phyloP scores from a whole-genome alignment of 1,284 basidiomycete species.

The Erythrobasidium hasegawianum region DNA sequence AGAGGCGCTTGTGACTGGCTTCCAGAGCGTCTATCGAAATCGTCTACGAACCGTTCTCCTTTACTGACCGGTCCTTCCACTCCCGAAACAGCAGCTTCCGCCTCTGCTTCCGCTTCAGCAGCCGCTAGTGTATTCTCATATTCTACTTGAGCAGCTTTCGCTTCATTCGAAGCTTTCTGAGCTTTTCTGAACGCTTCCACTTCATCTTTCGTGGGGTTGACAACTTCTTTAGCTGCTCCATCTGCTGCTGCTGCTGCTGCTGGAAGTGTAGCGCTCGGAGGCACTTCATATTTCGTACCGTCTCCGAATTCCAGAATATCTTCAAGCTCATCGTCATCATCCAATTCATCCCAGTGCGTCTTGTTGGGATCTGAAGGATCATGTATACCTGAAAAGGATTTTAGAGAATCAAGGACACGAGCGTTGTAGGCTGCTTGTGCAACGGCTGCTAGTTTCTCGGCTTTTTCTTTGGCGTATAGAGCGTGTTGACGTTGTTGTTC shows the following conservation, averaged over 20 bases:
- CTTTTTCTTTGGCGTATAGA: slow-evolving; percentile 39
- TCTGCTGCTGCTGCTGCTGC: slow-evolving; percentile 51
- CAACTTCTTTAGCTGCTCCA: slow-evolving; percentile 34
- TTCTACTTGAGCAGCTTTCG: not conserved
- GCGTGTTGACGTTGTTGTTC: slow-evolving; percentile 28
- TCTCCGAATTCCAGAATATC: slow-evolving; percentile 90
- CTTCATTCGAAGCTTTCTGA: not conserved
- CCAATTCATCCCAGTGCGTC: slow-evolving; percentile 95
- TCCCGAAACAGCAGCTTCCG: not conserved
- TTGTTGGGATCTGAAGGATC: slow-evolving; percentile 70
- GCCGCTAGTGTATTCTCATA: slow-evolving; percentile 5
- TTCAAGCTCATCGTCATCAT: slow-evolving; percentile 76
- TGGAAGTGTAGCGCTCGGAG: slow-evolving; percentile 45
- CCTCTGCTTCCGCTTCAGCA: slow-evolving; percentile 7
- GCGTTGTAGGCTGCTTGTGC: slow-evolving; percentile 42
- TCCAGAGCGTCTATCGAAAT: slow-evolving; percentile 20
- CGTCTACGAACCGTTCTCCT: slow-evolving; percentile 26
- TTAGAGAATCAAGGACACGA: slow-evolving; percentile 53
- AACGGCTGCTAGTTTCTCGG: slow-evolving; percentile 40
- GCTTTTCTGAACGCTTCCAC: slow-evolving; percentile 37
- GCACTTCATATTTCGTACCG: slow-evolving; percentile 77
- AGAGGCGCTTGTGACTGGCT: not conserved
- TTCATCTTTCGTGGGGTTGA: slow-evolving; percentile 16
- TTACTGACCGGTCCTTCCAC: slow-evolving; percentile 6
- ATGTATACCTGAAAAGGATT: slow-evolving; percentile 86